A percentile compares a stretch with the other conserved stretches of the same genome.
Evolutionary conservation across 176 grass and related monocot species (phyloP).

Genomic region (Melocanna baccifera): DNA sequence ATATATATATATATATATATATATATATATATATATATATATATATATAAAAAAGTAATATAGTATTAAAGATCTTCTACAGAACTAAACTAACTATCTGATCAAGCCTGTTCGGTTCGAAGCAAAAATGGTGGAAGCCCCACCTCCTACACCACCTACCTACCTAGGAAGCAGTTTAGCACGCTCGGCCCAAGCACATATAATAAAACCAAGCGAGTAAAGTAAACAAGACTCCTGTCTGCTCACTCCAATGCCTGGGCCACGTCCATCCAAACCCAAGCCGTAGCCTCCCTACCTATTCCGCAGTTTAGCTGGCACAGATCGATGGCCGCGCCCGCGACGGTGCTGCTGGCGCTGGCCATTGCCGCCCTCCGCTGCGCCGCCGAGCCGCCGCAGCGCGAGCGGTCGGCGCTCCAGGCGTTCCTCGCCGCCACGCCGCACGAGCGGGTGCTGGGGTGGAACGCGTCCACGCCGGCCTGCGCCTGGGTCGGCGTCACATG

Average conservation of each 20-base stretch:
- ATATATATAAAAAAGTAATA: too few species aligned
- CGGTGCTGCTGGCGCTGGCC: not conserved
- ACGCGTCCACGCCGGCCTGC: conserved; percentile 44
- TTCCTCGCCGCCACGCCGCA: conserved; percentile 56
- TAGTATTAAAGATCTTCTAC: too few species aligned
- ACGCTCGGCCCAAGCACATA: too few species aligned
- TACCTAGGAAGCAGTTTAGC: too few species aligned
- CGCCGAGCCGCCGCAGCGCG: conserved; percentile 44
- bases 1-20: too few species aligned
- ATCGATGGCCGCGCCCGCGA: not conserved
- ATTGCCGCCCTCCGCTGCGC: not conserved
- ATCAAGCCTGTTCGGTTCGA: too few species aligned
- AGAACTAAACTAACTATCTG: too few species aligned
- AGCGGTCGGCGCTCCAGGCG: conserved; percentile 41
- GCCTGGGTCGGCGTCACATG: conserved; percentile 65
- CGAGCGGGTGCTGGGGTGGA: conserved; percentile 55
- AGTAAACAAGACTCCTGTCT: too few species aligned
- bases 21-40: too few species aligned
- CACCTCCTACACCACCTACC: too few species aligned
- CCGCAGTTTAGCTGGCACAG: not conserved
- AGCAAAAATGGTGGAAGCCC: too few species aligned
- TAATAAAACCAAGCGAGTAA: too few species aligned
- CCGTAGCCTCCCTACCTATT: not conserved
- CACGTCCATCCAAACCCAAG: not conserved
- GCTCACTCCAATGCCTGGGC: not conserved